Evolutionary conservation across 2,329 filamentous ascomycete species (phyloP).

Genomic region (Aspergillus phoenicis): DNA sequence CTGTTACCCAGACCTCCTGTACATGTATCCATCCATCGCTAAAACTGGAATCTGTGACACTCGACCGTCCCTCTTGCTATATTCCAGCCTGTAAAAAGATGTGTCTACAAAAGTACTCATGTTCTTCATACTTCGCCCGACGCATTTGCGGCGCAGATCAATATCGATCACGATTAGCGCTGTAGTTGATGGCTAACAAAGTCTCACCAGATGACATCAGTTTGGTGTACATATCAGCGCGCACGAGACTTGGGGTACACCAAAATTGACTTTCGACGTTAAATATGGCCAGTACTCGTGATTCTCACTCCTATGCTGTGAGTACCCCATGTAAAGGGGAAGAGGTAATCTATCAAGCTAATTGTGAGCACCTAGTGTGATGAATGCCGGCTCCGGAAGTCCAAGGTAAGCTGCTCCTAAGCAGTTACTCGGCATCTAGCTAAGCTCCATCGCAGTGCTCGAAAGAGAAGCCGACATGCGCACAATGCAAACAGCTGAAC

Average conservation of each 20-base stretch:
- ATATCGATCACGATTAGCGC: not conserved
- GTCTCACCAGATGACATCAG: constrained; percentile 34
- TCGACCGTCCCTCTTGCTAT: not conserved
- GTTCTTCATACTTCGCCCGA: constrained; percentile 1
- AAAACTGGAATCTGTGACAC: not conserved
- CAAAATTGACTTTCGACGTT: constrained; percentile 26
- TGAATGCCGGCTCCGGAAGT: constrained; percentile 45
- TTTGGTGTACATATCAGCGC: constrained; percentile 35
- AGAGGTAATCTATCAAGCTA: constrained; percentile 9
- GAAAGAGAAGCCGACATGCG: constrained; percentile 44
- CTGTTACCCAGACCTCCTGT: constrained; percentile 1
- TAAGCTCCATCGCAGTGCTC: constrained; percentile 36
- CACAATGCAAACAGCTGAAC: constrained; percentile 43
- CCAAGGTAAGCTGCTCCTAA: constrained; percentile 32
- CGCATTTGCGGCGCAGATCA: not conserved
- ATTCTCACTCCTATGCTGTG: constrained; percentile 46
- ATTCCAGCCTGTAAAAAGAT: not conserved
- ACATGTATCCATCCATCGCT: not conserved
- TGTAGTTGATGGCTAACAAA: constrained; percentile 24
- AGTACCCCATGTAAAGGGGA: constrained; percentile 21
- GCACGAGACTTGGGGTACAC: constrained; percentile 29
- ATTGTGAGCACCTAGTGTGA: constrained; percentile 34
- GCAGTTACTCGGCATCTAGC: not conserved
- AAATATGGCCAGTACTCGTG: constrained; percentile 45
- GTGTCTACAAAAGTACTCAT: not conserved